Evolutionary conservation across 1,139 yeast species (phyloP), one percentile per base, ranked within the genome.

Genomic region (Zygotorulaspora mrakii): DNA sequence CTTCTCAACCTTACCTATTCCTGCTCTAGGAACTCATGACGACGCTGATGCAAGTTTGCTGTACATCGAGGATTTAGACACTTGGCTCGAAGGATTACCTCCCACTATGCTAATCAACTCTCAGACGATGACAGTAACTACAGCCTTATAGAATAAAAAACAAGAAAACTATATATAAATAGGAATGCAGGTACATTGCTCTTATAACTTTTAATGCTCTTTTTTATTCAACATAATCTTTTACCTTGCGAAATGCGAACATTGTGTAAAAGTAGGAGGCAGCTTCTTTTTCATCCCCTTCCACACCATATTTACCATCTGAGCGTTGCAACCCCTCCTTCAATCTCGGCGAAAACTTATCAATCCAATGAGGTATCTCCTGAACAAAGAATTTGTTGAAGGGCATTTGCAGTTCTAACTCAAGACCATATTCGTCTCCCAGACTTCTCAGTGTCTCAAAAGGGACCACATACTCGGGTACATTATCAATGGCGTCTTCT

Each of bases 381-480:
- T 80, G 82, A 39, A 79, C 82, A 66, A 87, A 91, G 58, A 89
- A 77, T 35, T 87, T 89, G 48, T 83, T 75, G 55, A 91, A 91
- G 39, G 85, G 82, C 68, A 81, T 80, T 54, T 82, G 82, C 53
- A 78, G 77, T 43, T 81, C 74, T 45, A 94, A 66, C 41, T 78
- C 81, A 52, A 91, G 65, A 17, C 88, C 87, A 60, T 80, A 84
- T 46, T 87, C 95, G 59, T 82, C 89, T 35, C 95, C 94, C 37
- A 88, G 66, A 45, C 82, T 76, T 59, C 95, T 72, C 45, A 91
- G 76, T 0, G 83, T 77, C 55, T 91, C 96, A 65, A 91, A 88
- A 0, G 97, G 98, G 4, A 91, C 96, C n/a, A 91, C 94, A 57
- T 85, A 91, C 59, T 91, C 99, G 0, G 97, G 97, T 6, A 91